These are phyloP conservation scores for Picea mariana DNA, from an alignment of 83 land plant species.

Conservation along the genomic window DNA sequence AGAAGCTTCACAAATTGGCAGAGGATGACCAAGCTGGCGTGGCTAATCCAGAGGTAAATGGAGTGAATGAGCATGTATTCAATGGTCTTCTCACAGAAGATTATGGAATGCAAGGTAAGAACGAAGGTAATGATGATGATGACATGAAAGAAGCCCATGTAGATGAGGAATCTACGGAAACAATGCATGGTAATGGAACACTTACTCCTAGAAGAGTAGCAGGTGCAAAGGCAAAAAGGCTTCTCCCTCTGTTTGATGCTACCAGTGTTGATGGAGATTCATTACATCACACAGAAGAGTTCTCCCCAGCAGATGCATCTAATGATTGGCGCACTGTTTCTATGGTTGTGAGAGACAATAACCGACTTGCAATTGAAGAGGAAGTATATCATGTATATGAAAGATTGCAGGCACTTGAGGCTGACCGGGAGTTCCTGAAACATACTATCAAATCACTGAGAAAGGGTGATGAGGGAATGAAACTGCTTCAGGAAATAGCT, in stretches of 20 bases:
- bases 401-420: slow-evolving; percentile 76
- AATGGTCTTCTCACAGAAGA: slow-evolving; percentile 18
- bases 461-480: slow-evolving; percentile 62
- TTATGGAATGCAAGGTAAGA: not conserved
- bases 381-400: slow-evolving; percentile 66
- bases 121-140: slow-evolving; percentile 1
- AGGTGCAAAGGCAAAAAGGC: slow-evolving; percentile 32
- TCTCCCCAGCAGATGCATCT: slow-evolving; percentile 16
- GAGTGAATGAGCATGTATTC: slow-evolving; percentile 1
- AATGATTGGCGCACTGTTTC: slow-evolving; percentile 17
- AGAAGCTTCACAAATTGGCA: slow-evolving; percentile 46
- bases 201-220: slow-evolving; percentile 23
- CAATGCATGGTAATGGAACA: slow-evolving; percentile 9
- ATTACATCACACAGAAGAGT: slow-evolving; percentile 15
- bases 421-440: slow-evolving; percentile 70
- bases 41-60: slow-evolving; percentile 21
- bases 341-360: slow-evolving; percentile 24
- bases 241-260: slow-evolving; percentile 58
- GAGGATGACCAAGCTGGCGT: slow-evolving; percentile 31
- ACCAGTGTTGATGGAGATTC: slow-evolving; percentile 23
- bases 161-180: slow-evolving; percentile 9
- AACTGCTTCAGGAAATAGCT: slow-evolving; percentile 59
- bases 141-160: slow-evolving; percentile 6
- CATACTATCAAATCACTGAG: slow-evolving; percentile 65
- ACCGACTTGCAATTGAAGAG: slow-evolving; percentile 49